Conservation (phyloP, 2,329 filamentous ascomycete species). For the Penicillium sp. region DNA sequence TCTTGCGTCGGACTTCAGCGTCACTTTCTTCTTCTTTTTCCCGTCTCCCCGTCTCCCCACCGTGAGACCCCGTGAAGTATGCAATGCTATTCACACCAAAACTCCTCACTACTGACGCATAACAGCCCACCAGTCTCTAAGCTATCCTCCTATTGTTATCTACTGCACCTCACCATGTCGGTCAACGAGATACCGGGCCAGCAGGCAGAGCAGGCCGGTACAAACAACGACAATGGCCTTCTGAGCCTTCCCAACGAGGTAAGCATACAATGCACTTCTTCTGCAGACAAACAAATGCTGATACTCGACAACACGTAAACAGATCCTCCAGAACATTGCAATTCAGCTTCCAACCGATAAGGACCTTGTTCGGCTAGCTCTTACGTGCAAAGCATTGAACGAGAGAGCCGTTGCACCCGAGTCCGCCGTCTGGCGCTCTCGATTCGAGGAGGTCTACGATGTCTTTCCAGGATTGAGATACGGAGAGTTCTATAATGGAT, state of each 20-base stretch:
- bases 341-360: conserved; percentile 29
- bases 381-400: conserved; percentile 28
- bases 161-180: no score
- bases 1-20: no score
- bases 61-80: no score
- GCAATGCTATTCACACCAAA: no score
- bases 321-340: conserved; percentile 39
- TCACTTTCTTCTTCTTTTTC: no score
- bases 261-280: background rate
- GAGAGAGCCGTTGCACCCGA: conserved; percentile 26
- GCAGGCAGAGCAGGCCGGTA: background rate
- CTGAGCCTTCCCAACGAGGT: conserved; percentile 22
- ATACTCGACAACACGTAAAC: background rate
- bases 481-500: conserved; percentile 23
- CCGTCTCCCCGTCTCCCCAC: no score
- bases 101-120: no score
- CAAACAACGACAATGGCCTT: background rate
- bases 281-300: background rate
- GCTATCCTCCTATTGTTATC: no score
- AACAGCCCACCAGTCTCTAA: no score
- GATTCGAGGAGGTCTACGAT: conserved; percentile 39
- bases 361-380: conserved; percentile 35
- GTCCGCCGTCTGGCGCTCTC: conserved; percentile 37
- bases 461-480: background rate
- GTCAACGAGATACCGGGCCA: background rate